Evolutionary conservation across 2,329 filamentous ascomycete species (phyloP).

Genomic region (Diplodia intermedia): DNA sequence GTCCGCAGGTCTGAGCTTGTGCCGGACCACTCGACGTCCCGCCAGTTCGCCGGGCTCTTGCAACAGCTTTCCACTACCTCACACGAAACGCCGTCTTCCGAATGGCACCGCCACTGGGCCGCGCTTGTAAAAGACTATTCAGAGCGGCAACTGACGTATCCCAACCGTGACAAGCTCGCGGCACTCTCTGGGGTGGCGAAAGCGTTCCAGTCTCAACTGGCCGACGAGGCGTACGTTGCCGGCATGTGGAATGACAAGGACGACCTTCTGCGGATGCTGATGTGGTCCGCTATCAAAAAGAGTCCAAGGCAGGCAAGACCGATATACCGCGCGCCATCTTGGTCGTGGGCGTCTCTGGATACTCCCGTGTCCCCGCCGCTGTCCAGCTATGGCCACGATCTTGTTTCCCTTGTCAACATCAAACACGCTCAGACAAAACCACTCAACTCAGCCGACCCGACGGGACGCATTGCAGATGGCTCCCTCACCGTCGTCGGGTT

Average conservation of each 20-base stretch:
- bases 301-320: not conserved
- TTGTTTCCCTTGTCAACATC: constrained; percentile 3
- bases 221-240: constrained; percentile 7
- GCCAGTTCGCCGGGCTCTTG: constrained; percentile 10
- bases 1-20: constrained; percentile 18
- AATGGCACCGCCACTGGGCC: constrained; percentile 3
- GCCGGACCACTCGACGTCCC: constrained; percentile 4
- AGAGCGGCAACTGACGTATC: constrained; percentile 19
- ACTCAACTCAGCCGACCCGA: not conserved
- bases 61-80: constrained; percentile 13
- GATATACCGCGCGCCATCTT: constrained; percentile 5
- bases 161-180: constrained; percentile 4
- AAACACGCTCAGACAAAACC: not conserved
- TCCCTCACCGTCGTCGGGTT: constrained; percentile 1
- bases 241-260: constrained; percentile 20
- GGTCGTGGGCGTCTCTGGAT: constrained; percentile 24
- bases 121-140: constrained; percentile 13
- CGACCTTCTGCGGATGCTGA: constrained; percentile 9
- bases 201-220: constrained; percentile 1
- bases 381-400: constrained; percentile 11
- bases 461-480: not conserved
- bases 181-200: constrained; percentile 15
- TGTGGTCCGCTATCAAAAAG: constrained; percentile 7
- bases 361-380: not conserved
- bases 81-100: constrained; percentile 1